These are phyloP conservation scores for Hymenoscyphus fructigenus DNA, from an alignment of 2,329 filamentous ascomycete species.

Conservation along the genomic window DNA sequence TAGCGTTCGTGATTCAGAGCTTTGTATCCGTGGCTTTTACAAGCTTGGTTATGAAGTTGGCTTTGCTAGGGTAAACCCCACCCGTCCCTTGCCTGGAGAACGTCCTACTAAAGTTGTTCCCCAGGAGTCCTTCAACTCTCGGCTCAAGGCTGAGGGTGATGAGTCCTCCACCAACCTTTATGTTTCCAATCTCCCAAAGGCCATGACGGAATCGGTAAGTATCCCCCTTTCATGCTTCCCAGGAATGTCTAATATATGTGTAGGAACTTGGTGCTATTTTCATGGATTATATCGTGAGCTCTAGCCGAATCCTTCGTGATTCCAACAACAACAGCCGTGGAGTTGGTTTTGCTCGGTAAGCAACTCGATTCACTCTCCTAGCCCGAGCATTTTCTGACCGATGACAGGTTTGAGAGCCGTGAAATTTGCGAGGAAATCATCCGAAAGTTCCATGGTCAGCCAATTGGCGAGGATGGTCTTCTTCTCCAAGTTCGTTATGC, in stretches of 20 bases:
- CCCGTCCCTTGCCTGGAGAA: neutral
- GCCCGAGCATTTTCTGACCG: slow-evolving; percentile 18
- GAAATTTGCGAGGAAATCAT: slow-evolving; percentile 91
- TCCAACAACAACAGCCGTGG: slow-evolving; percentile 90
- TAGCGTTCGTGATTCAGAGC: slow-evolving; percentile 83
- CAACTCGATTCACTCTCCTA: neutral
- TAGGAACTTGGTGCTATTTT: slow-evolving; percentile 78
- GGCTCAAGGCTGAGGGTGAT: slow-evolving; percentile 94
- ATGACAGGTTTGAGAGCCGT: slow-evolving; percentile 76
- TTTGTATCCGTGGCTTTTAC: slow-evolving; percentile 94
- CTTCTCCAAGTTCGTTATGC: slow-evolving; percentile 94
- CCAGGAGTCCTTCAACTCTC: slow-evolving; percentile 95
- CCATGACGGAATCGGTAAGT: slow-evolving; percentile 84
- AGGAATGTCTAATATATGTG: slow-evolving; percentile 29
- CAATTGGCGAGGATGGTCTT: slow-evolving; percentile 74
- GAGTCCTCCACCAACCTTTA: slow-evolving; percentile 91
- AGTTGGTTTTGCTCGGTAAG: slow-evolving; percentile 93
- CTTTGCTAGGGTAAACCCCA: slow-evolving; percentile 72
- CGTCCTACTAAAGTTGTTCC: slow-evolving; percentile 25
- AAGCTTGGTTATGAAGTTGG: slow-evolving; percentile 95
- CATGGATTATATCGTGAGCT: slow-evolving; percentile 78
- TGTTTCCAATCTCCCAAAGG: slow-evolving; percentile 92
- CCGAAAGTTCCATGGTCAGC: slow-evolving; percentile 76
- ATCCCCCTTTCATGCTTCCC: neutral
- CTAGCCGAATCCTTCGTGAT: slow-evolving; percentile 92